Conservation (phyloP, 441 rosid genomes). For the Lepidium campestre region DNA sequence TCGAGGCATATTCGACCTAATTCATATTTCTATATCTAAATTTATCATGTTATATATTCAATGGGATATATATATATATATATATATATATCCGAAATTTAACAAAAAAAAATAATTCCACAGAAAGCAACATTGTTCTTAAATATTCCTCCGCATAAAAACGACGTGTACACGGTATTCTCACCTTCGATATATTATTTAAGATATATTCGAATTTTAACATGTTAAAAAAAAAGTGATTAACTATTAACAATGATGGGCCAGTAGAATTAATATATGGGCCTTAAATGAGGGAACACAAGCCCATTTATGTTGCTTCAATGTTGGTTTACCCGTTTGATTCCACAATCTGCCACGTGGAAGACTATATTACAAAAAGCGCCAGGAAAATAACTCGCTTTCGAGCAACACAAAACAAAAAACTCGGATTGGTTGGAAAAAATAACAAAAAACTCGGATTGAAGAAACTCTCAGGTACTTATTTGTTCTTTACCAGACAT, state of each 20-base stretch:
- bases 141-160: conserved; percentile 16
- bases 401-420: not conserved
- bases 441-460: not conserved
- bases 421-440: not conserved
- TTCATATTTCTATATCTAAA: not conserved
- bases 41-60: too few relatives aligned
- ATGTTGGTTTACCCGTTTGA: not conserved
- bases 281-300: not conserved
- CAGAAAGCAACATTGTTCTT: not conserved
- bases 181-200: not conserved
- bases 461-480: conserved; percentile 2
- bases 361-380: not conserved
- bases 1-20: conserved; percentile 6
- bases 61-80: not conserved
- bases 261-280: not conserved
- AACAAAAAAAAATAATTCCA: not conserved
- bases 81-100: not conserved
- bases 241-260: too few relatives aligned
- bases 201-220: not conserved
- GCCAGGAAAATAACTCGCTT: not conserved
- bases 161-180: conserved; percentile 3
- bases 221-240: too few relatives aligned
- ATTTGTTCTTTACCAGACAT: not conserved
- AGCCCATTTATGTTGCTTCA: not conserved
- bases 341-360: not conserved